Base-by-base conservation (phyloP, 2,329 filamentous ascomycete genomes). In the Claviceps maximensis region DNA sequence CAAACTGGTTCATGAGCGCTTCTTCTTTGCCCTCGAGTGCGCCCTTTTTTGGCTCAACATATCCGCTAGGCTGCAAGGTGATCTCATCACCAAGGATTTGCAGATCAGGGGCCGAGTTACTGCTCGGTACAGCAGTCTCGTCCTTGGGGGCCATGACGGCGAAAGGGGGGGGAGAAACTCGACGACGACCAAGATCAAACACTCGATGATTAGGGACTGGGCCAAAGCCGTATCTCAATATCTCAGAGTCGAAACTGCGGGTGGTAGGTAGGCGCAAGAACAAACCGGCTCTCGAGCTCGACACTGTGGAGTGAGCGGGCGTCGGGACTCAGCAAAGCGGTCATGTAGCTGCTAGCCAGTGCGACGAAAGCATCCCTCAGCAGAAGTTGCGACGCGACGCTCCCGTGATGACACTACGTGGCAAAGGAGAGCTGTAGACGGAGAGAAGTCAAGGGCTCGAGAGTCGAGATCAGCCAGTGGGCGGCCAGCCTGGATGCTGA, bases 1-100 rank as follows among this genome's bases (percentile, higher is more conserved):
- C 86, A 77, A 93, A 93, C 64, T 90, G 82, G 67, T 85, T 82
- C 72, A 91, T 83, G 59, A 90, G 71, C 21, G 83, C 82, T 63
- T 84, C 78, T 60, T 89, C 86, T 56, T 78, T 78, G 45, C 61
- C 68, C 50, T 75, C 80, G 45, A 71, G 74, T 56, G 74, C 64
- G 55, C 73, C 65, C 44, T 63, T 65, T 38, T 38, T 2, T 27
- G 75, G 71, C 63, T 80, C 78, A 54, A 83, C 73, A 62, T 79
- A 86, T 55, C 84, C 84, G 58, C 82, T 82, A 9, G 86, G 86
- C 63, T 88, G 85, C 41, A 90, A 78, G 1, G 83, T 88, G 60
- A 89, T 80, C 61, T 83, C 74, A 63, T 87, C 80, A 58, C 85
- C 85, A 10, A 88, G 73, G 59, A 90, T 88, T 66, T 88, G 83